A percentile compares a stretch with the other conserved stretches of the same genome.
Conservation (phyloP, 371 early-diverging fungal species). For the Lichtheimia corymbifera region DNA sequence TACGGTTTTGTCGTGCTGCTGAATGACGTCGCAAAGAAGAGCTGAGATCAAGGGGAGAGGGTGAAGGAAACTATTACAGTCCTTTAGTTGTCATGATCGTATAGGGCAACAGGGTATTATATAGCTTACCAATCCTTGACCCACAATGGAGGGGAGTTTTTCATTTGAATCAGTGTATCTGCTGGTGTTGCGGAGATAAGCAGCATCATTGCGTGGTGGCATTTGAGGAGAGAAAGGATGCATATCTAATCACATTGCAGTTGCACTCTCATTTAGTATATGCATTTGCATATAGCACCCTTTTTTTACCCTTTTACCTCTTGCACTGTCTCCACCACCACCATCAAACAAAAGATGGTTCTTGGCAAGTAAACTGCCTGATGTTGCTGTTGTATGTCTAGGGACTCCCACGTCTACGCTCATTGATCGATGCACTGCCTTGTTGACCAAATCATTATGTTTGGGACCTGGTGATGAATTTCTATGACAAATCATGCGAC, state of each 20-base stretch:
- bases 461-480: constrained; percentile 9
- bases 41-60: constrained; percentile 43
- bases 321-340: not conserved
- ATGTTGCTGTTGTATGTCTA: constrained; percentile 9
- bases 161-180: constrained; percentile 22
- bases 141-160: constrained; percentile 15
- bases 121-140: constrained; percentile 23
- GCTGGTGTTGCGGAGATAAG: constrained; percentile 8
- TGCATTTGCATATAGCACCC: not conserved
- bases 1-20: constrained; percentile 27
- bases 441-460: constrained; percentile 16
- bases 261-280: too few species aligned
- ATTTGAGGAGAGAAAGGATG: constrained; percentile 3
- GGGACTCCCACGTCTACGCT: constrained; percentile 30
- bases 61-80: constrained; percentile 36
- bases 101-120: not conserved
- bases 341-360: constrained; percentile 2
- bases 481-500: constrained; percentile 3
- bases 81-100: not conserved
- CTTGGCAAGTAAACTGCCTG: constrained; percentile 4
- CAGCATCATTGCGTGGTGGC: constrained; percentile 4
- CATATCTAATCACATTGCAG: not conserved
- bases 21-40: constrained; percentile 27
- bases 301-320: not conserved
- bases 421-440: constrained; percentile 26